Percentiles rank a stretch among this genome's conserved stretches.
Conservation (phyloP, 306 rosid species). For the Clitoria ternatea region DNA sequence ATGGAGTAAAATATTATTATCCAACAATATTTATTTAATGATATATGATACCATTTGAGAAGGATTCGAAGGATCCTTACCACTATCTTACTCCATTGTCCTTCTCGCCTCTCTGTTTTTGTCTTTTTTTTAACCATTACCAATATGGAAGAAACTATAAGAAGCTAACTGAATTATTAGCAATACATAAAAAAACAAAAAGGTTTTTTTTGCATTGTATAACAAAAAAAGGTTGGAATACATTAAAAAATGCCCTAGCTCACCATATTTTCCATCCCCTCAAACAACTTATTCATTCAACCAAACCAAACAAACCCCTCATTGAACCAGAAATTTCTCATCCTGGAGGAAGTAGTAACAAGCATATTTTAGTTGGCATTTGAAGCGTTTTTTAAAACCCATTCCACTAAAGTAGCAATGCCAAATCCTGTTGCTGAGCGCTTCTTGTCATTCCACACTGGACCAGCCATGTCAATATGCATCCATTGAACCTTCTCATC, state of each 20-base stretch:
- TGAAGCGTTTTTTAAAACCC: constrained; percentile 84
- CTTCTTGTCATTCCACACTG: constrained; percentile 80
- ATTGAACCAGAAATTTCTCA: constrained; percentile 20
- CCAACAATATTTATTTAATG: no score
- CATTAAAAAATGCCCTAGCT: constrained; percentile 3
- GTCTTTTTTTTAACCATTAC: no score
- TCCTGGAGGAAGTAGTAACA: not conserved
- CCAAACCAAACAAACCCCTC: constrained; percentile 5
- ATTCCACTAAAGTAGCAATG: constrained; percentile 82
- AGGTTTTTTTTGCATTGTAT: not conserved
- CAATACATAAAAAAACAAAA: not conserved
- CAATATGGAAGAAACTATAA: not conserved
- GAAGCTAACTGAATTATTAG: constrained; percentile 4
- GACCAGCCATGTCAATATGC: constrained; percentile 97
- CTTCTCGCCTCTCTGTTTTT: no score
- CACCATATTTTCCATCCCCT: constrained; percentile 1
- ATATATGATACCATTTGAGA: no score
- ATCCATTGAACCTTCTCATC: constrained; percentile 97
- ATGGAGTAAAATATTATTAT: no score
- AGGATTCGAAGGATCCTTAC: no score
- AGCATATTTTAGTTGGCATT: constrained; percentile 1
- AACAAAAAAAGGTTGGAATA: not conserved
- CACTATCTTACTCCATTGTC: no score
- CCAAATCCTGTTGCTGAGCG: constrained; percentile 84
- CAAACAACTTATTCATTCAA: constrained; percentile 10